These are phyloP conservation scores for Solanum bulbocastanum DNA, from an alignment of 257 asterid genomes.

Conservation along the genomic window DNA sequence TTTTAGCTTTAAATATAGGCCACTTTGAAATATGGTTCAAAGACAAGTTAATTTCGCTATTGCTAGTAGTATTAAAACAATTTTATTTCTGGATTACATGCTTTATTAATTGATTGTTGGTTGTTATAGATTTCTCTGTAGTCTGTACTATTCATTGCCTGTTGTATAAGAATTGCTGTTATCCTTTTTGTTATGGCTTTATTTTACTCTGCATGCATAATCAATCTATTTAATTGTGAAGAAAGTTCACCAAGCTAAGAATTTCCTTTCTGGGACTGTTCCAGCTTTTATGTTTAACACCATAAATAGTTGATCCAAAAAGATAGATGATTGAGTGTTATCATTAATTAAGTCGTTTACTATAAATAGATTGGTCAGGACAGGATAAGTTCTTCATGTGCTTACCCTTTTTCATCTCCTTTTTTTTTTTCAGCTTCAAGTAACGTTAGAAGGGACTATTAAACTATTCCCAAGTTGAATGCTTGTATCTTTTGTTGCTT, in stretches of 20 bases:
- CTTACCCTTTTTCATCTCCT: conserved; percentile 6
- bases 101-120: background rate
- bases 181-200: background rate
- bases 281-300: background rate
- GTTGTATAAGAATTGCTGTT: background rate
- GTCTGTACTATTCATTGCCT: background rate
- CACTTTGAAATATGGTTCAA: background rate
- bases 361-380: background rate
- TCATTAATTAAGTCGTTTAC: background rate
- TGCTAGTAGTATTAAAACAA: background rate
- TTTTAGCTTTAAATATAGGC: background rate
- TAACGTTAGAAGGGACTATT: background rate
- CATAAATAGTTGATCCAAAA: background rate
- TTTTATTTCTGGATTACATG: background rate
- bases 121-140: background rate
- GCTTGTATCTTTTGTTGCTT: background rate
- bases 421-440: conserved; percentile 15
- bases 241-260: background rate
- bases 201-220: background rate
- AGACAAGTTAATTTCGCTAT: background rate
- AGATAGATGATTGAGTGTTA: background rate
- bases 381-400: conserved; percentile 11
- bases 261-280: background rate
- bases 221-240: background rate
- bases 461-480: background rate